Percentiles rank a stretch among this genome's conserved stretches.
Evolutionary conservation across 2,329 filamentous ascomycete genomes (phyloP).

Genomic region (Fusarium sp.): DNA sequence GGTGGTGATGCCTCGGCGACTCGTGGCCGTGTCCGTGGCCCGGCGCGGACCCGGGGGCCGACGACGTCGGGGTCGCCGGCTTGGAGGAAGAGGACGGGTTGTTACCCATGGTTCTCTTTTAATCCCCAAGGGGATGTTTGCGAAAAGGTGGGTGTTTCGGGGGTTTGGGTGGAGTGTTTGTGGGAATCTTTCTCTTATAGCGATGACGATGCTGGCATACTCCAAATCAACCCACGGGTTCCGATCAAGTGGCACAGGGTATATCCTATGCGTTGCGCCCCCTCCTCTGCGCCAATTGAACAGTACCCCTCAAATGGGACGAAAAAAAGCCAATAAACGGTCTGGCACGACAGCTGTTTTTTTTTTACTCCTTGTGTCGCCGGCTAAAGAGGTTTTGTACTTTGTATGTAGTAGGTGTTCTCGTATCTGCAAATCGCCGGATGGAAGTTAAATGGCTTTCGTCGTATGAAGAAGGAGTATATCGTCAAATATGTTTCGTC

Average conservation of each 20-base stretch:
- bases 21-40: conserved; percentile 40
- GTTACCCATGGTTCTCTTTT: conserved; percentile 50
- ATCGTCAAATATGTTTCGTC: not conserved
- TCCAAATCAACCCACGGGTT: conserved; percentile 30
- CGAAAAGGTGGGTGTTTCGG: not conserved
- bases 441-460: too few relatives aligned
- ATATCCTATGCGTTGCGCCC: conserved; percentile 14
- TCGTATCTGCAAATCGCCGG: not conserved
- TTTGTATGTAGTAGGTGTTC: not conserved
- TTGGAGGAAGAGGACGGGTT: conserved; percentile 54
- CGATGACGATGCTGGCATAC: conserved; percentile 25
- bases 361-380: conserved; percentile 5
- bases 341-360: conserved; percentile 26
- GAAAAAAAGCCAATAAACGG: conserved; percentile 17
- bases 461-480: not conserved
- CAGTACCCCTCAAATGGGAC: not conserved
- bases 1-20: conserved; percentile 47
- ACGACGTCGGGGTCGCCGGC: conserved; percentile 48
- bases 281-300: conserved; percentile 34
- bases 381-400: not conserved
- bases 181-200: conserved; percentile 15
- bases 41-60: conserved; percentile 43
- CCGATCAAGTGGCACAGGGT: not conserved
- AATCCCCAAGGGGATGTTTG: conserved; percentile 14
- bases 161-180: too few relatives aligned